These are phyloP conservation scores for Pyrus hybrid DNA, from an alignment of 331 rosid species.

Conservation along the genomic window DNA sequence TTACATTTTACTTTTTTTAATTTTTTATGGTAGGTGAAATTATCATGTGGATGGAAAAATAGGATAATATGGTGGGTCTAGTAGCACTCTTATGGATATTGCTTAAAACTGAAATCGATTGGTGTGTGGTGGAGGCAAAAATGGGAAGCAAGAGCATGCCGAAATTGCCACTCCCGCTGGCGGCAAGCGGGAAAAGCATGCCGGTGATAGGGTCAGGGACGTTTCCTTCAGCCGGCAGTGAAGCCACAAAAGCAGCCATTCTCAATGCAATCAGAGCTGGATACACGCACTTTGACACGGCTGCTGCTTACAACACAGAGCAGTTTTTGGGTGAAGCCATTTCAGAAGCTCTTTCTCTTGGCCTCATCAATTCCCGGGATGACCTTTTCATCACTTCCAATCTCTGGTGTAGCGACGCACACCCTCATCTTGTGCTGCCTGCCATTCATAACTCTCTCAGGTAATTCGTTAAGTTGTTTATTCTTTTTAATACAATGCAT, in stretches of 20 bases:
- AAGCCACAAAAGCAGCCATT: not conserved
- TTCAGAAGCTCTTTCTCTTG: slow-evolving; percentile 7
- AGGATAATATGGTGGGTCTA: too few relatives aligned
- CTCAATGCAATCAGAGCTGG: slow-evolving; percentile 25
- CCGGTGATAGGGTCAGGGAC: slow-evolving; percentile 16
- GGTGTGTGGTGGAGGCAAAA: not conserved
- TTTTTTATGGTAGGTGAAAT: too few relatives aligned
- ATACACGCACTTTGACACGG: slow-evolving; percentile 29
- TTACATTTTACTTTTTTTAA: too few relatives aligned
- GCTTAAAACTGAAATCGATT: too few relatives aligned
- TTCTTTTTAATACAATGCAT: not conserved
- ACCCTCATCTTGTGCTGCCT: slow-evolving; percentile 12
- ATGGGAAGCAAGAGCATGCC: not conserved
- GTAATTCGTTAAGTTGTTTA: not conserved
- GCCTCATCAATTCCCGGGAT: slow-evolving; percentile 12
- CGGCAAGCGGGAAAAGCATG: not conserved
- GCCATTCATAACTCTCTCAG: slow-evolving; percentile 9
- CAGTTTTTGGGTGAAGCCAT: slow-evolving; percentile 21
- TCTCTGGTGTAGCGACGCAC: slow-evolving; percentile 12
- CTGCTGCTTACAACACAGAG: slow-evolving; percentile 16
- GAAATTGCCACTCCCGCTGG: not conserved
- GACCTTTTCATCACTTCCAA: slow-evolving; percentile 33
- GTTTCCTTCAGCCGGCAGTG: not conserved
- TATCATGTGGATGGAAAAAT: too few relatives aligned
- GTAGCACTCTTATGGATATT: too few relatives aligned